Conservation (phyloP, 352 stramenopile genomes). For the Thalassiosira livingstoniorum region DNA sequence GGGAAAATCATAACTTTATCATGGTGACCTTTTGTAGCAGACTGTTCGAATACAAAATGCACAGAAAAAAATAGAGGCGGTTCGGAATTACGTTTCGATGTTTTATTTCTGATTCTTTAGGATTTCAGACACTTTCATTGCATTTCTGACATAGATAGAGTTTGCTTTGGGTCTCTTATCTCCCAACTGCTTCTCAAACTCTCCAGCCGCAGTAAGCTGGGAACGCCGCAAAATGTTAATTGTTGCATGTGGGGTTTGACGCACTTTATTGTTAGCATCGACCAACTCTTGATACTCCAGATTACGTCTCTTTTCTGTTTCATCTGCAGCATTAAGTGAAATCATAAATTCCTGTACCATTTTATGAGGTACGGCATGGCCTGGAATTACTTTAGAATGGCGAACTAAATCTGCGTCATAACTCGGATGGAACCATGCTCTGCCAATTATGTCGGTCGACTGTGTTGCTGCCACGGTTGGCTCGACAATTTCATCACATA, state of each 20-base stretch:
- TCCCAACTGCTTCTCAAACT: slow-evolving; percentile 49
- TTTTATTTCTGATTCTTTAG: background rate
- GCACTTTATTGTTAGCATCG: slow-evolving; percentile 60
- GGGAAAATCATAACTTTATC: no score
- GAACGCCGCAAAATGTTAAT: slow-evolving; percentile 66
- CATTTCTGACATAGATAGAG: slow-evolving; percentile 67
- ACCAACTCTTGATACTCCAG: slow-evolving; percentile 30
- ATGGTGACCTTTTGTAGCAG: no score
- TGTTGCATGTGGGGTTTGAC: slow-evolving; percentile 66
- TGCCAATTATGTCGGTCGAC: slow-evolving; percentile 56
- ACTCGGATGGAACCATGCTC: slow-evolving; percentile 67
- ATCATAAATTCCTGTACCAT: slow-evolving; percentile 65
- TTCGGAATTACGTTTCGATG: no score
- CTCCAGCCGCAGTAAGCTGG: slow-evolving; percentile 52
- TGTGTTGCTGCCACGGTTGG: slow-evolving; percentile 41
- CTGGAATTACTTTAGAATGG: slow-evolving; percentile 54
- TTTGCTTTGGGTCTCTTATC: slow-evolving; percentile 60
- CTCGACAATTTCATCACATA: slow-evolving; percentile 68
- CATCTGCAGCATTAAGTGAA: slow-evolving; percentile 9
- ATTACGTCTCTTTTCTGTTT: slow-evolving; percentile 6
- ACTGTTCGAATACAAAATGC: no score
- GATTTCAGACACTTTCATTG: slow-evolving; percentile 36
- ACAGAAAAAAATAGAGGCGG: no score
- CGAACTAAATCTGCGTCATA: slow-evolving; percentile 58
- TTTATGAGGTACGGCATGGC: slow-evolving; percentile 63